These are phyloP conservation scores for Phytophthora melonis DNA, from an alignment of 352 stramenopile species.

Conservation along the genomic window DNA sequence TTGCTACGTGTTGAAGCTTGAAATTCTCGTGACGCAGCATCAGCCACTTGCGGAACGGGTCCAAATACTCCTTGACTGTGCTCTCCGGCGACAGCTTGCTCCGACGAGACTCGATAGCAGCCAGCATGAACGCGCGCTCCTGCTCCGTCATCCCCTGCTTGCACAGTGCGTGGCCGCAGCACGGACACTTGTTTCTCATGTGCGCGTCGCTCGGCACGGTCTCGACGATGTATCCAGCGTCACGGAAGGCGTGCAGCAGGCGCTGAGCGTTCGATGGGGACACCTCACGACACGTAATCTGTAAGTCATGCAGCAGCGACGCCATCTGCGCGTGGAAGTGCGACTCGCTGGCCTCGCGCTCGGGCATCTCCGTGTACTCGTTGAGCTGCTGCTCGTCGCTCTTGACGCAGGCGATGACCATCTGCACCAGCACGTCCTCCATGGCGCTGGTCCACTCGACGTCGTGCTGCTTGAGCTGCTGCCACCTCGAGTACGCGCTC, in stretches of 20 bases:
- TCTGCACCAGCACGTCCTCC: constrained; percentile 76
- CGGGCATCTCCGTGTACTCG: constrained; percentile 15
- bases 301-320: constrained; percentile 64
- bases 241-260: constrained; percentile 54
- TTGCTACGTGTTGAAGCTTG: constrained; percentile 36
- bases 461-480: constrained; percentile 58
- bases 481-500: constrained; percentile 59
- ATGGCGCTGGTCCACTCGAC: constrained; percentile 82
- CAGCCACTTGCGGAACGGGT: constrained; percentile 77
- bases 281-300: constrained; percentile 65
- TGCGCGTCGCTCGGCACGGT: constrained; percentile 50
- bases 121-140: constrained; percentile 59
- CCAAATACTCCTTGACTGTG: constrained; percentile 65
- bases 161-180: constrained; percentile 48
- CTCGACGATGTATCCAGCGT: constrained; percentile 44
- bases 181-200: constrained; percentile 49
- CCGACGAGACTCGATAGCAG: constrained; percentile 65
- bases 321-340: constrained; percentile 67
- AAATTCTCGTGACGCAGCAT: constrained; percentile 46
- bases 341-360: constrained; percentile 10
- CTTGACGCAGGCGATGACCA: constrained; percentile 64
- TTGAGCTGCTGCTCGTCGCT: constrained; percentile 29
- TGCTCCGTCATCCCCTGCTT: constrained; percentile 54
- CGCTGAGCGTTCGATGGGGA: constrained; percentile 53
- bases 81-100: constrained; percentile 49